Conservation (phyloP, 768 basidiomycete species). For the Leccinum ochraceum region DNA sequence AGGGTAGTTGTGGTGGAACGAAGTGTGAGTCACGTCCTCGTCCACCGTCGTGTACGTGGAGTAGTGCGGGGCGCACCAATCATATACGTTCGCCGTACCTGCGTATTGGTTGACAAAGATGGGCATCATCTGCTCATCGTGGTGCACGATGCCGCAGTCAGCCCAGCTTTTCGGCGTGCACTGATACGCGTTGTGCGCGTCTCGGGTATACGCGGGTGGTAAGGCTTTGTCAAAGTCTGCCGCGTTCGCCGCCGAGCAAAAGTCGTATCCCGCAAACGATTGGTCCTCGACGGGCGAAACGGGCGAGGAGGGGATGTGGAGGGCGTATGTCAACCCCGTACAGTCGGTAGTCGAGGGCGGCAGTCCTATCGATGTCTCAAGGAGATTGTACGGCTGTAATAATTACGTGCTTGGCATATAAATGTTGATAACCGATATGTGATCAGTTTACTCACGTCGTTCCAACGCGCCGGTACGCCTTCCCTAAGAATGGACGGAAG, state of each 20-base stretch:
- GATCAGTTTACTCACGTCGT: slow-evolving; percentile 31
- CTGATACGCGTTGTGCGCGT: slow-evolving; percentile 21
- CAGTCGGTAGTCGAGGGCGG: slow-evolving; percentile 25
- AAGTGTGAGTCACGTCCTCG: neutral
- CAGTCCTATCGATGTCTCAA: slow-evolving; percentile 33
- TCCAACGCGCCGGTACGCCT: slow-evolving; percentile 33
- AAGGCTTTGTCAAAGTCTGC: slow-evolving; percentile 13
- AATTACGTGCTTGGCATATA: slow-evolving; percentile 21
- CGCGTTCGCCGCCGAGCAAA: slow-evolving; percentile 12
- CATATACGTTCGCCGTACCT: slow-evolving; percentile 15
- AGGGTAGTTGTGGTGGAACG: slow-evolving; percentile 15
- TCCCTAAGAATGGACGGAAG: slow-evolving; percentile 34
- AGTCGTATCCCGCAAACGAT: slow-evolving; percentile 22
- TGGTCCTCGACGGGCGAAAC: slow-evolving; percentile 23
- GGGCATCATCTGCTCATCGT: slow-evolving; percentile 21
- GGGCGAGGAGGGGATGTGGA: slow-evolving; percentile 28
- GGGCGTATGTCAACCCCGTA: slow-evolving; percentile 22
- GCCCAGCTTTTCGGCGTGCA: slow-evolving; percentile 31
- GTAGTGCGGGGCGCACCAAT: slow-evolving; percentile 30
- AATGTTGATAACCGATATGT: slow-evolving; percentile 11
- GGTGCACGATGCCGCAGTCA: slow-evolving; percentile 18
- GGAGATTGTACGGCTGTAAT: slow-evolving; percentile 35
- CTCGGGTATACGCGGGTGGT: slow-evolving; percentile 15
- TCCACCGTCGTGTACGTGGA: slow-evolving; percentile 3
- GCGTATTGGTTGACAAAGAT: slow-evolving; percentile 33